Conservation (phyloP, 768 basidiomycete species). For the Russula foetens region DNA sequence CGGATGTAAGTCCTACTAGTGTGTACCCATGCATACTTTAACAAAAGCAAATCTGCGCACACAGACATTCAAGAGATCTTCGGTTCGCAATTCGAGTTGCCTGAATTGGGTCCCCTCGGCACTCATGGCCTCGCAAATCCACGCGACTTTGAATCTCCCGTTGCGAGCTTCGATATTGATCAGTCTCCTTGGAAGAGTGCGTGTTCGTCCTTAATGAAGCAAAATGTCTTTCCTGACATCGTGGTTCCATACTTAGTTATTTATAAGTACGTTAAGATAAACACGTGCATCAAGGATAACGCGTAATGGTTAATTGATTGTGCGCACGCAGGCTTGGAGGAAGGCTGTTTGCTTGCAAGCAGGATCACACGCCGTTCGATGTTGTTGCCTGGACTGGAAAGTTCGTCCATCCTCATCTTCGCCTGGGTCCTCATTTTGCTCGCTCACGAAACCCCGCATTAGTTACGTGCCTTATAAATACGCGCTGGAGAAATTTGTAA, state of each 20-base stretch:
- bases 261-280: background rate
- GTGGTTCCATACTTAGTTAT: conserved; percentile 43
- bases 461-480: conserved; percentile 66
- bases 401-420: conserved; percentile 19
- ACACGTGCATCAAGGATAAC: too few species aligned
- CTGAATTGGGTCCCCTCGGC: conserved; percentile 61
- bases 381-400: conserved; percentile 68
- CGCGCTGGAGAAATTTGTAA: conserved; percentile 52
- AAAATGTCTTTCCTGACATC: background rate
- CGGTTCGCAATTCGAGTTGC: conserved; percentile 53
- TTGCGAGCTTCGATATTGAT: conserved; percentile 61
- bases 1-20: conserved; percentile 21
- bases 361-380: conserved; percentile 63
- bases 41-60: background rate
- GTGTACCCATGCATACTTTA: background rate
- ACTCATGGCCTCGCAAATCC: conserved; percentile 57
- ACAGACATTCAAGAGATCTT: conserved; percentile 57
- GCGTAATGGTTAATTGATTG: too few species aligned
- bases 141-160: conserved; percentile 54
- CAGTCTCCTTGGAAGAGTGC: conserved; percentile 50
- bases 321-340: conserved; percentile 39
- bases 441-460: background rate
- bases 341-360: conserved; percentile 42
- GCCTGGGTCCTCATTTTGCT: background rate
- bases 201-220: conserved; percentile 18